Percentiles rank a stretch among this genome's conserved stretches.
These are phyloP conservation scores for Trametes meyenii DNA, from an alignment of 768 basidiomycete species.

Conservation along the genomic window DNA sequence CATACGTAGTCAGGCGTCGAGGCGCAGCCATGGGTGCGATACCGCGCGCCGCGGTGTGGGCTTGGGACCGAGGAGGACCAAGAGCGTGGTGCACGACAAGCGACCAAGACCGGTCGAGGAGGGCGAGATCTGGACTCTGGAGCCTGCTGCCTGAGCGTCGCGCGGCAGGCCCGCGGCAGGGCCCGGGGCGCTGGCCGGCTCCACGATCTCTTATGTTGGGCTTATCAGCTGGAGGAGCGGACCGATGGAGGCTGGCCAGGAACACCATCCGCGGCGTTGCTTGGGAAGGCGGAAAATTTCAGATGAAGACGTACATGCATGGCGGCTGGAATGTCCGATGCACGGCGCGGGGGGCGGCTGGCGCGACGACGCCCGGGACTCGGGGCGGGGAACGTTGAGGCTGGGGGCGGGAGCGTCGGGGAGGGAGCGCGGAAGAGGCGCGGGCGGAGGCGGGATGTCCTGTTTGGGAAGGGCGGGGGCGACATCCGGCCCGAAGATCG, in stretches of 20 bases:
- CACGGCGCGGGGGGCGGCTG: background rate
- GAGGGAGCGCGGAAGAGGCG: background rate
- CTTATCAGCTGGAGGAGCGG: slow-evolving; percentile 16
- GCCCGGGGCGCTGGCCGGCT: background rate
- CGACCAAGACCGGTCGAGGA: background rate
- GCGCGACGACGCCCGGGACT: background rate
- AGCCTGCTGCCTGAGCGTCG: slow-evolving; percentile 1
- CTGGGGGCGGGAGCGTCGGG: background rate
- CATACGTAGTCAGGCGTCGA: slow-evolving; percentile 1
- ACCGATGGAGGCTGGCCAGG: slow-evolving; percentile 5
- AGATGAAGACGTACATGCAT: background rate
- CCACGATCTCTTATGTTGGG: slow-evolving; percentile 4
- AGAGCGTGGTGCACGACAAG: background rate
- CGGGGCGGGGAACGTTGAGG: background rate
- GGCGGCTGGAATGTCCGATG: background rate
- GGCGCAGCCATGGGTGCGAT: background rate
- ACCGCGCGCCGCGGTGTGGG: background rate
- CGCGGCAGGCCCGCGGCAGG: slow-evolving; percentile 14
- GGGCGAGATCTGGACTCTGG: slow-evolving; percentile 5
- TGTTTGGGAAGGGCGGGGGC: background rate
- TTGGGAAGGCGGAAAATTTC: slow-evolving; percentile 10
- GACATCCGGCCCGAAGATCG: slow-evolving; percentile 7
- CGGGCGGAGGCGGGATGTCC: background rate
- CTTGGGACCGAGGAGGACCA: background rate
- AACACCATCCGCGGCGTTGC: slow-evolving; percentile 5